Base-by-base conservation (phyloP, 148 eudicot genomes). In the Dysphania ambrosioides region DNA sequence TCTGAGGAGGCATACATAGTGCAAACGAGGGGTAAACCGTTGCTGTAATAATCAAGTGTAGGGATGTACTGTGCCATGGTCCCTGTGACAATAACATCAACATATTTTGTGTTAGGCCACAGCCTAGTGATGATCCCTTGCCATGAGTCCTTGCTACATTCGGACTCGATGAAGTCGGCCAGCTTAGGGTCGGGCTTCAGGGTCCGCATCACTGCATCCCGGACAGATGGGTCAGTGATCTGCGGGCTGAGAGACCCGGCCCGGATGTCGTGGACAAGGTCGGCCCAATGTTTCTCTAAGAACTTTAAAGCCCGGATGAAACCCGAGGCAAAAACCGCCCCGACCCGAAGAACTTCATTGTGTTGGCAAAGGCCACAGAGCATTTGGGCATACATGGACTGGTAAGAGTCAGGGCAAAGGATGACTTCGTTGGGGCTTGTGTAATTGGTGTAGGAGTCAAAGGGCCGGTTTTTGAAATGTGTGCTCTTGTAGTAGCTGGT, bases 241-340 rank as follows among this genome's bases (percentile, higher is more conserved):
- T 79, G 72, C 4, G 84, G 58, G 65, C 79, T 84, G 0, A 91
- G 9, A 8, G 81, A 72, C 8, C 97, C 93, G 41, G 78, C 70
- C 15, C 88, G 80, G 77, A 91, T 86, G 55, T 91, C 97, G 0
- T 67, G 73, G 55, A 76, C 82, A 2, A 91, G 64, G 7, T 41
- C 32, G 67, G 82, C 65, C 91, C 97, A 89, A 66, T 91, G 88
- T 31, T 86, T 89, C 59, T 89, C 91, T 0, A 91, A 81, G 63
- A 89, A 91, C 49, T 83, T 85, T 40, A 89, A 86, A 23, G 97
- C 97, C 80, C 97, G 91, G 79, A 91, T 89, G 57, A 91, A 89
- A 18, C 97, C 97, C n/a, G 97, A 91, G 55, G 97, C 97, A 1
- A 91, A 91, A 34, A 87, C 90, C 0, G 96, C 96, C 38, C 96